phyloP scores from a whole-genome alignment of 352 stramenopile genomes.

The Pythium monospermum region DNA sequence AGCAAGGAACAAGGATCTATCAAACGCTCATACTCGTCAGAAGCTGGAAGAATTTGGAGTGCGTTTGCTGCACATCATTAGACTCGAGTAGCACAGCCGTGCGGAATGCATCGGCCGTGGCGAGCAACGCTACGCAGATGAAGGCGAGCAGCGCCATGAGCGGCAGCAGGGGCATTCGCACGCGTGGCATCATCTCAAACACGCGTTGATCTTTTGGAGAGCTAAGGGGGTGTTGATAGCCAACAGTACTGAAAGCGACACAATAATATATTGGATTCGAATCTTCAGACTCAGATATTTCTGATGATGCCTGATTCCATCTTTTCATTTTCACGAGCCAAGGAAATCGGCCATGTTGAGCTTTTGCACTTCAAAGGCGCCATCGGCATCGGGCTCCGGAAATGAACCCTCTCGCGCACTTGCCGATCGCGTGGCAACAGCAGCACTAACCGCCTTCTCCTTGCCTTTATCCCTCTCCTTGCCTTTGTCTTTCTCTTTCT shows the following conservation, averaged over 20 bases:
- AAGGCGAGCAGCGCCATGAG: slow-evolving; percentile 21
- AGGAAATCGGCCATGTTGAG: slow-evolving; percentile 78
- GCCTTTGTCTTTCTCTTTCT: slow-evolving; percentile 22
- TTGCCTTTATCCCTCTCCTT: slow-evolving; percentile 24
- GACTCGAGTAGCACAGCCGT: slow-evolving; percentile 70
- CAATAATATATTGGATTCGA: slow-evolving; percentile 3
- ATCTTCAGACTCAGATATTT: not conserved
- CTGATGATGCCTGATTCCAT: too few relatives aligned
- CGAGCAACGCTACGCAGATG: slow-evolving; percentile 7
- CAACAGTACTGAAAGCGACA: slow-evolving; percentile 8
- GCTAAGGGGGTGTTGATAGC: not conserved
- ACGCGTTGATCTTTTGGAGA: slow-evolving; percentile 22
- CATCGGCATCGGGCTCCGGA: slow-evolving; percentile 34
- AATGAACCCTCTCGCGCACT: slow-evolving; percentile 36
- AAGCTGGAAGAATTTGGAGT: slow-evolving; percentile 74
- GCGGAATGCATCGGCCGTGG: slow-evolving; percentile 30
- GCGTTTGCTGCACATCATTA: slow-evolving; percentile 46
- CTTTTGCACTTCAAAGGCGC: slow-evolving; percentile 62
- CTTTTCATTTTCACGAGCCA: slow-evolving; percentile 17
- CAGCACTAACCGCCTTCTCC: slow-evolving; percentile 14
- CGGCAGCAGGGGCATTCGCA: slow-evolving; percentile 21
- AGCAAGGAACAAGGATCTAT: too few relatives aligned
- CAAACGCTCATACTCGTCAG: slow-evolving; percentile 36
- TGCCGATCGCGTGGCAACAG: slow-evolving; percentile 1
- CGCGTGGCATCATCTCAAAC: slow-evolving; percentile 22